Conservation (phyloP, 371 early-diverging fungal genomes). For the Mucor sp. region DNA sequence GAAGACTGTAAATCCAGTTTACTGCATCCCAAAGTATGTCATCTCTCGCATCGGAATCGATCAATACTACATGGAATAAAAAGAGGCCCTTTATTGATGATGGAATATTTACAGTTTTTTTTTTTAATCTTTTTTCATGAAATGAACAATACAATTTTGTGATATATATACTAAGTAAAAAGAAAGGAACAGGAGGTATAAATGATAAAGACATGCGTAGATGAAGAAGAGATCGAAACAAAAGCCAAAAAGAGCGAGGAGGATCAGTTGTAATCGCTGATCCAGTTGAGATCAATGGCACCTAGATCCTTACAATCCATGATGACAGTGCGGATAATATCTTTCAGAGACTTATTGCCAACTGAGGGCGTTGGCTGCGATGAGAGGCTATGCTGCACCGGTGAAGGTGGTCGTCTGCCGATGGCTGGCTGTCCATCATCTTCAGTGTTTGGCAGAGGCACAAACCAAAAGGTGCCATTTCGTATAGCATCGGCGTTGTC, state of each 20-base stretch:
- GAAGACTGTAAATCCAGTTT: slow-evolving; percentile 84
- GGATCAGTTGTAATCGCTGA: slow-evolving; percentile 16
- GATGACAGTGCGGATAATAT: slow-evolving; percentile 32
- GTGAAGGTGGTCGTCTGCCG: slow-evolving; percentile 19
- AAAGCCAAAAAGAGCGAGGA: background rate
- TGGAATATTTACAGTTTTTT: background rate
- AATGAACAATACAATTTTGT: background rate
- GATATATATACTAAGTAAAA: background rate
- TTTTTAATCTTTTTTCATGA: background rate
- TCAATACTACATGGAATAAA: background rate
- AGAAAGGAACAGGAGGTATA: background rate
- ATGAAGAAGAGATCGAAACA: background rate
- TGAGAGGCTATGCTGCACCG: background rate
- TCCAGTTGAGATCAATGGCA: slow-evolving; percentile 36
- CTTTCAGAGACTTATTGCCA: slow-evolving; percentile 14
- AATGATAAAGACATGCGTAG: background rate
- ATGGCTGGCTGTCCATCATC: background rate
- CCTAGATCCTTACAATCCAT: slow-evolving; percentile 38
- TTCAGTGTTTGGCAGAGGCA: slow-evolving; percentile 4
- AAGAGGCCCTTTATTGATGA: background rate
- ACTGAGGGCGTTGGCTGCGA: background rate
- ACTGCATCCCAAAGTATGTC: slow-evolving; percentile 86
- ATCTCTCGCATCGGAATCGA: slow-evolving; percentile 29
- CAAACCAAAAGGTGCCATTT: slow-evolving; percentile 14
- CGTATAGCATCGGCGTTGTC: background rate